phyloP scores from a whole-genome alignment of 768 basidiomycete species.

The Podaxis rugospora region DNA sequence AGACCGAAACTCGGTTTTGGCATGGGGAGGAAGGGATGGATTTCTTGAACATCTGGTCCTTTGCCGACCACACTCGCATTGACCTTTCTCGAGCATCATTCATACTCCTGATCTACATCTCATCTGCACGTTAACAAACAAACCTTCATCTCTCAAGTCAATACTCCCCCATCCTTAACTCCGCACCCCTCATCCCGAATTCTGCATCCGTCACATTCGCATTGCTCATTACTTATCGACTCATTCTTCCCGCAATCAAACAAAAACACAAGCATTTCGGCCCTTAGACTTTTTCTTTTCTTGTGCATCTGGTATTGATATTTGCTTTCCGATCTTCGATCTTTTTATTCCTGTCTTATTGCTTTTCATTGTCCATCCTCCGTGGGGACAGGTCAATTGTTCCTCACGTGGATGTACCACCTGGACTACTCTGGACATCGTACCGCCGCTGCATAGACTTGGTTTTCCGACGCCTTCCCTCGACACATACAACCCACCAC shows the following conservation, averaged over 20 bases:
- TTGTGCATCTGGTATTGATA: not conserved
- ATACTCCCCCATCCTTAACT: not conserved
- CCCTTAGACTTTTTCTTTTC: not conserved
- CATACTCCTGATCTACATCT: not conserved
- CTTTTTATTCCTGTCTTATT: constrained; percentile 9
- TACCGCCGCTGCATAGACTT: not conserved
- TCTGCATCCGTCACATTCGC: not conserved
- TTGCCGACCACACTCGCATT: not conserved
- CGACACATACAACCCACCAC: not conserved
- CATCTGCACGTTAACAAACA: not conserved
- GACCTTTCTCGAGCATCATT: not conserved
- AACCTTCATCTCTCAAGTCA: not conserved
- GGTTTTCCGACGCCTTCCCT: not conserved
- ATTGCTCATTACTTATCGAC: not conserved
- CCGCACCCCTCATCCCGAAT: not conserved
- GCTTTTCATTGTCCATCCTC: constrained; percentile 6
- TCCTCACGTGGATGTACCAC: not conserved
- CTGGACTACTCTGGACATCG: not conserved
- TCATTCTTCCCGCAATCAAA: not conserved
- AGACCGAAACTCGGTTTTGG: constrained; percentile 13
- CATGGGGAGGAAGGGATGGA: constrained; percentile 6
- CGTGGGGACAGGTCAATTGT: not conserved
- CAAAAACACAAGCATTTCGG: not conserved
- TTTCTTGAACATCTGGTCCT: not conserved
- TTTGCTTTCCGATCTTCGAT: not conserved